phyloP scores from a whole-genome alignment of 306 rosid species.

The Casuarina glauca region DNA sequence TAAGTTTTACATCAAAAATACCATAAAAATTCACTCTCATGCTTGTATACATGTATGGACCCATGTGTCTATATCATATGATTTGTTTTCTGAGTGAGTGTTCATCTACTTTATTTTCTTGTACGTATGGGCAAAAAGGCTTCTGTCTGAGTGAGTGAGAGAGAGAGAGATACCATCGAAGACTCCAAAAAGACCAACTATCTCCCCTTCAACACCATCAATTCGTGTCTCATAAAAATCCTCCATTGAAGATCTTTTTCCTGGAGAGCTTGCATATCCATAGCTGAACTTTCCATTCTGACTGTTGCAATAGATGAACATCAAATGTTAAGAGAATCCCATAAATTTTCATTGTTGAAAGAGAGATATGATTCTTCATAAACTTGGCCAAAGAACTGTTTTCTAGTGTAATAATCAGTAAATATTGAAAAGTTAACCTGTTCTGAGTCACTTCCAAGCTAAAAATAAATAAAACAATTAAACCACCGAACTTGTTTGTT shows the following conservation, averaged over 20 bases:
- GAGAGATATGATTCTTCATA: not conserved
- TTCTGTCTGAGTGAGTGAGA: not conserved
- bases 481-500: not conserved
- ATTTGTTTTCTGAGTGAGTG: too few relatives aligned
- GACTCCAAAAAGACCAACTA: conserved; percentile 94
- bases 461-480: not conserved
- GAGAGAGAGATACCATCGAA: conserved; percentile 68
- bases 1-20: not conserved
- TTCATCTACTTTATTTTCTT: not conserved
- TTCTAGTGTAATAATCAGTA: not conserved
- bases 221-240: conserved; percentile 92
- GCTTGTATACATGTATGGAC: not conserved
- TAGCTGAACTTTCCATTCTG: conserved; percentile 90
- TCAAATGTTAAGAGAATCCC: conserved; percentile 24
- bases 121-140: not conserved
- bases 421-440: not conserved
- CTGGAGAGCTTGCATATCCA: conserved; percentile 93
- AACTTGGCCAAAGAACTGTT: not conserved
- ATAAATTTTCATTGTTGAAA: conserved; percentile 16
- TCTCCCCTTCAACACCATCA: conserved; percentile 89
- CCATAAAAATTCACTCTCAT: not conserved
- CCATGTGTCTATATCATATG: not conserved
- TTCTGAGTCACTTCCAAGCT: not conserved
- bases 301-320: conserved; percentile 47
- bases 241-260: conserved; percentile 95